Evolutionary conservation across 371 early-diverging fungal species (phyloP), one percentile per base, ranked within the genome.

Genomic region (Smittium mucronatum): DNA sequence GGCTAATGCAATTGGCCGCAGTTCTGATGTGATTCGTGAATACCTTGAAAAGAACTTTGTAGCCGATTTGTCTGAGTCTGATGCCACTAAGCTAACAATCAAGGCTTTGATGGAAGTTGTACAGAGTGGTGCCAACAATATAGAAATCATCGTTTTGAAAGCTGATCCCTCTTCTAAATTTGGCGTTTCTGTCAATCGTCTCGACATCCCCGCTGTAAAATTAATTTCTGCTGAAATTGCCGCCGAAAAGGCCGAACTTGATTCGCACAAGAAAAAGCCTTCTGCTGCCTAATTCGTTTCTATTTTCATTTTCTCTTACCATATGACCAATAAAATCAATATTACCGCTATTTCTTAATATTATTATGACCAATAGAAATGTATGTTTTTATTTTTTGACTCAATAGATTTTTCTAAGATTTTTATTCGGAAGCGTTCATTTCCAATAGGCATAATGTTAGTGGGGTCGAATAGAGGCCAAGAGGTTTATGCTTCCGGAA

Each of bases 81-180:
- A 89, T 11, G 83, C 92, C 28, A 82, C 95, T 78, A 95, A 95
- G 83, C 85, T 98, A 32, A 85, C 97, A 1, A 88, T 97, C 76
- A 89, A 89, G 76, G 88, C 94, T 57, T 80, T 98, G 71, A 82
- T 98, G 73, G 97, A 96, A 83, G 93, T 97, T 72, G 98, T 98
- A 36, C 98, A 98, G 85, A 96, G 96, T 2, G 97, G 98, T 63
- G 93, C 98, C 66, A 95, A 95, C 83, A 95, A 95, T 80, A 94
- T 98, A 78, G 98, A 98, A 75, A 90, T 98, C 75, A 93, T 93
- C 28, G 47, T 47, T 21, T 21, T 47, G 5, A 47, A 5, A 5
- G 5, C 47, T 11, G 47, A 47, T 21, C 85, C 92, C 25, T 93
- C 96, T 91, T 87, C 88, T 58, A 72, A 83, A 28, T 89, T 89